phyloP scores from a whole-genome alignment of 1,284 basidiomycete species.

The Irpex sp. region DNA sequence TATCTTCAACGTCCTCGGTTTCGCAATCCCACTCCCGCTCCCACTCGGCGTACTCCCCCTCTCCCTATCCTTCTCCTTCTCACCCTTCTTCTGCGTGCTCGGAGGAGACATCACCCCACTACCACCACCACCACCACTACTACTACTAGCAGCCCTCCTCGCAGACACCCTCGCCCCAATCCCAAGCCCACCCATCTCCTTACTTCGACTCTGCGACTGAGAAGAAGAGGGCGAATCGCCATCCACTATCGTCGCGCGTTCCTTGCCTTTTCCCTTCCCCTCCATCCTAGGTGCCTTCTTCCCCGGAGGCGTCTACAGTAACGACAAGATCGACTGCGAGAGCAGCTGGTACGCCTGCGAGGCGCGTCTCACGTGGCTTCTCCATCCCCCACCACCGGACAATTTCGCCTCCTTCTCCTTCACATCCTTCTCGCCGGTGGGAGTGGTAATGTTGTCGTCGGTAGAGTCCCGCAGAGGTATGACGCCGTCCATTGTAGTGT shows the following conservation, averaged over 20 bases:
- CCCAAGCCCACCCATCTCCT: constrained; percentile 1
- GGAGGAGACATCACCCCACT: neutral
- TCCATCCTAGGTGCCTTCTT: constrained; percentile 35
- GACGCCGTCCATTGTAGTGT: neutral
- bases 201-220: too few species aligned
- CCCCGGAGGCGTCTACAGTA: constrained; percentile 35
- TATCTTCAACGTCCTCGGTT: constrained; percentile 30
- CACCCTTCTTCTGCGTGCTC: neutral
- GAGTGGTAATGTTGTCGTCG: constrained; percentile 18
- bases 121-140: neutral
- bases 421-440: constrained; percentile 11
- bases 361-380: constrained; percentile 47
- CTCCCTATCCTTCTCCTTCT: neutral
- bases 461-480: constrained; percentile 10
- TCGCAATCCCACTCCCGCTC: constrained; percentile 5
- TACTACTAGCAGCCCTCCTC: constrained; percentile 10
- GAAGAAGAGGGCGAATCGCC: constrained; percentile 2
- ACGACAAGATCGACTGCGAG: constrained; percentile 47
- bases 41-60: constrained; percentile 3
- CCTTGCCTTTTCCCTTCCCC: constrained; percentile 27
- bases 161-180: constrained; percentile 16
- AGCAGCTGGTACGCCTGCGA: constrained; percentile 57
- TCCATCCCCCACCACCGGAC: neutral
- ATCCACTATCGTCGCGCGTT: constrained; percentile 28
- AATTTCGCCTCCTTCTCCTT: constrained; percentile 12